Base-by-base conservation (phyloP, 306 rosid genomes). In the Ammopiptanthus mongolicus region DNA sequence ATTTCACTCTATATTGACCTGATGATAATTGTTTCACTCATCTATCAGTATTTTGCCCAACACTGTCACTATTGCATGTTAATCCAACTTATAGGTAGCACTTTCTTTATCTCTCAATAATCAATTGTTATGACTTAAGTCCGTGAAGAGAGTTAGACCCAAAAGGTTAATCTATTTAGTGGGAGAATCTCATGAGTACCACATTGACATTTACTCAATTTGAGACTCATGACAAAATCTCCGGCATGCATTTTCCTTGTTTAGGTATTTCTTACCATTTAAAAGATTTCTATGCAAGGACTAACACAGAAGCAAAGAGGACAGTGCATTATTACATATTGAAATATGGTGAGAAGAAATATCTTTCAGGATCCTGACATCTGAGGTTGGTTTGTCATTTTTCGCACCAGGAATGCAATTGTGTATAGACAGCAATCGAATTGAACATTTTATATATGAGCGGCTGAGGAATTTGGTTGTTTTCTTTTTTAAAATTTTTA, bases 381-480 rank as follows among this genome's bases (percentile, higher is more conserved):
- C 75, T 78, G 63, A 70, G 80, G 75, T 74, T 70, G 71, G 80
- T 81, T 28, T 73, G 79, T 86, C 81, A 74, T 65, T 78, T 83
- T 66, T 76, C 78, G 52, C 74, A 74, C 74, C 63, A 66, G 44
- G 60, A 59, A 36, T 74, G 76, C 63, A 37, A 22, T 56, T 46
- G 53, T 33, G 72, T 74, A 15, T 65, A 58, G 60, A 78, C 42
- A 62, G 60, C 57, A 62, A 69, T 33, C 76, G 76, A 81, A 57
- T 74, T 74, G 22, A 44, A 84, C 65, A 51, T 81, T 68, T 66
- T 14, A 51, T 15, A 81, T 53, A 75, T 75, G 81, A 78, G 66
- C 41, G 85, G 85, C 74, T 71, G 82, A 78, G 78, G 59, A 84
- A 81, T 66, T 86, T 75, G 70, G 48, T 57, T 51, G 4, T 48